phyloP scores from a whole-genome alignment of 306 rosid species.

The Quercus aquifolioides region DNA sequence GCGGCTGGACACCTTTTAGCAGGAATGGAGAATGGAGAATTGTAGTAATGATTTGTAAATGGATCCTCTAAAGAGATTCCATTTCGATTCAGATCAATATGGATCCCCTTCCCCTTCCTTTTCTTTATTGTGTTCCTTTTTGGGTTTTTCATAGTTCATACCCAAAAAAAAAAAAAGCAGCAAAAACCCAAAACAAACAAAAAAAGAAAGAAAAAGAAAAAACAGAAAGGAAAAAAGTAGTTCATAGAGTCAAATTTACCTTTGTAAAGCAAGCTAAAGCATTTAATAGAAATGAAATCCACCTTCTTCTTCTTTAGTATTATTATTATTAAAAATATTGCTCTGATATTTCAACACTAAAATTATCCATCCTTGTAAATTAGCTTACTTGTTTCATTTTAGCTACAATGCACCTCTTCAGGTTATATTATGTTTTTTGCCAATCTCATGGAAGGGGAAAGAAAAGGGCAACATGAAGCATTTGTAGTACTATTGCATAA shows the following conservation, averaged over 20 bases:
- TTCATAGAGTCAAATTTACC: neutral
- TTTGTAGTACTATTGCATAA: too few species aligned
- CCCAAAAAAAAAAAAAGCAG: neutral
- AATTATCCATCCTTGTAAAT: neutral
- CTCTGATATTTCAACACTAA: neutral
- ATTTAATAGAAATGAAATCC: neutral
- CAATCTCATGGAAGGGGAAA: neutral
- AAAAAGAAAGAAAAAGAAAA: neutral
- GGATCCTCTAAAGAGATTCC: too few species aligned
- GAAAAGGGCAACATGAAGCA: neutral
- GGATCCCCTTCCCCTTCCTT: neutral
- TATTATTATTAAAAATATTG: neutral
- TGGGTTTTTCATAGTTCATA: neutral
- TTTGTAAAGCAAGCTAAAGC: conserved; percentile 2
- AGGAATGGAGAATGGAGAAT: too few species aligned
- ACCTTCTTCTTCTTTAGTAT: neutral
- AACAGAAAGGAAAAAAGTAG: neutral
- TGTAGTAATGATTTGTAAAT: too few species aligned
- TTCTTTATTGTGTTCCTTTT: neutral
- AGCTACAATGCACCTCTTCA: too few species aligned
- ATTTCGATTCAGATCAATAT: neutral
- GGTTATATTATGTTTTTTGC: neutral
- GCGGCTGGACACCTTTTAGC: too few species aligned
- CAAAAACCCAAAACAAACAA: neutral
- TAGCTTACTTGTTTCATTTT: neutral